Evolutionary conservation across 345 rosid genomes (phyloP).

Genomic region (Salix suchowensis): DNA sequence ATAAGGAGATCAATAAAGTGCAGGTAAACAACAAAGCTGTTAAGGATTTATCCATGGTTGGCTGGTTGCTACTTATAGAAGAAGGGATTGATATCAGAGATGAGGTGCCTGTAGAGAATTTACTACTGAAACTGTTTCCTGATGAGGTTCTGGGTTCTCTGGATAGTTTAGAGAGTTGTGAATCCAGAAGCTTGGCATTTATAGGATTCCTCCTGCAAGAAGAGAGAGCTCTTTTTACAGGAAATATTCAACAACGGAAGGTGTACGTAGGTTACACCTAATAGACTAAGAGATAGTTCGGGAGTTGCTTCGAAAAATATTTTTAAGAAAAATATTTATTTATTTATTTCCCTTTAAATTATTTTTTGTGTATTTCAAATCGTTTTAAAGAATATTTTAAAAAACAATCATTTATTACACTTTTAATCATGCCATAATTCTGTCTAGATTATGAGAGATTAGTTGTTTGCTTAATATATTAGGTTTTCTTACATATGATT

Average conservation of each 20-base stretch:
- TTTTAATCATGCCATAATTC: no score
- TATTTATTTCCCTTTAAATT: no score
- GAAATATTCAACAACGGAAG: not conserved
- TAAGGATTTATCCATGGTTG: not conserved
- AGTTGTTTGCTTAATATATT: no score
- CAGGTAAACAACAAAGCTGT: not conserved
- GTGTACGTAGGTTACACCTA: no score
- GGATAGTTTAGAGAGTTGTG: not conserved
- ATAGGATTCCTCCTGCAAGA: not conserved
- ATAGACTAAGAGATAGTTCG: no score
- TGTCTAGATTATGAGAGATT: no score
- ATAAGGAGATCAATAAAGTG: not conserved
- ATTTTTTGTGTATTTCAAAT: no score
- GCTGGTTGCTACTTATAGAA: not conserved
- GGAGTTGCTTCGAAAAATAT: no score
- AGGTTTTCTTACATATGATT: no score
- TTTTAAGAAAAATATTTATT: no score
- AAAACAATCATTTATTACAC: no score
- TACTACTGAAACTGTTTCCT: not conserved
- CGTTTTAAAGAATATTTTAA: no score
- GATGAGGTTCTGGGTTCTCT: not conserved
- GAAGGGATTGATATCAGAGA: not conserved
- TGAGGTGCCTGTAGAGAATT: not conserved
- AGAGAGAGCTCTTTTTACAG: not conserved
- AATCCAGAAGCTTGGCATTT: not conserved